phyloP scores from a whole-genome alignment of 2,329 filamentous ascomycete species.

The Alternaria sp. region DNA sequence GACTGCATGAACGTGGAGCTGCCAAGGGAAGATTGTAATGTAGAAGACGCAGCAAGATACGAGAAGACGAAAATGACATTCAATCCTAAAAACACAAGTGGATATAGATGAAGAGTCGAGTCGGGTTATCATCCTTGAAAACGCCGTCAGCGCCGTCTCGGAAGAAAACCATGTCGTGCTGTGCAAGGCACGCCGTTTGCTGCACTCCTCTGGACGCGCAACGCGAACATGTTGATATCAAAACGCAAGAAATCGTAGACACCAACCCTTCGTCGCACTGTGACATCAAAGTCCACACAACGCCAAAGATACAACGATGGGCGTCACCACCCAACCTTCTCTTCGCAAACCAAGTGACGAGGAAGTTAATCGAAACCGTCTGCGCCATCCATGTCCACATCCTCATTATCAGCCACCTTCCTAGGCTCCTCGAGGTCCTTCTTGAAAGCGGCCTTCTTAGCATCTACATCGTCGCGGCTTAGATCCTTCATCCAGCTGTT shows the following conservation, averaged over 20 bases:
- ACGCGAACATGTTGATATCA: neutral
- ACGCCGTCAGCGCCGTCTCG: slow-evolving; percentile 5
- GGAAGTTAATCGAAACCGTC: slow-evolving; percentile 19
- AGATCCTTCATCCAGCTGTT: slow-evolving; percentile 58
- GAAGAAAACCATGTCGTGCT: slow-evolving; percentile 5
- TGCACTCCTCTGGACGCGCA: slow-evolving; percentile 3
- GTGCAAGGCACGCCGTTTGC: slow-evolving; percentile 9
- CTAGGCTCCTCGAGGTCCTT: slow-evolving; percentile 40
- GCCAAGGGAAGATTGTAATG: neutral
- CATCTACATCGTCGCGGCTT: slow-evolving; percentile 58
- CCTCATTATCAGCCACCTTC: slow-evolving; percentile 30
- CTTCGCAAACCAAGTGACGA: neutral
- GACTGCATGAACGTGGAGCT: slow-evolving; percentile 36
- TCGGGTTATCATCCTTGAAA: slow-evolving; percentile 8
- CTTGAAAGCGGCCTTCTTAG: slow-evolving; percentile 50
- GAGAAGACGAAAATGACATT: neutral
- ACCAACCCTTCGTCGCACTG: slow-evolving; percentile 1
- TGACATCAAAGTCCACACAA: slow-evolving; percentile 11
- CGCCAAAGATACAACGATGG: slow-evolving; percentile 7
- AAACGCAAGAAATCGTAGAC: neutral
- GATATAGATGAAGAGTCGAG: slow-evolving; percentile 7
- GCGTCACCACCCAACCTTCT: neutral
- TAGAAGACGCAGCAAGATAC: neutral
- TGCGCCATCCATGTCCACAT: slow-evolving; percentile 47
- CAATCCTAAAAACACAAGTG: slow-evolving; percentile 4